Base-by-base conservation (phyloP, 2,329 filamentous ascomycete species). In the Ceratocystis ficicola region DNA sequence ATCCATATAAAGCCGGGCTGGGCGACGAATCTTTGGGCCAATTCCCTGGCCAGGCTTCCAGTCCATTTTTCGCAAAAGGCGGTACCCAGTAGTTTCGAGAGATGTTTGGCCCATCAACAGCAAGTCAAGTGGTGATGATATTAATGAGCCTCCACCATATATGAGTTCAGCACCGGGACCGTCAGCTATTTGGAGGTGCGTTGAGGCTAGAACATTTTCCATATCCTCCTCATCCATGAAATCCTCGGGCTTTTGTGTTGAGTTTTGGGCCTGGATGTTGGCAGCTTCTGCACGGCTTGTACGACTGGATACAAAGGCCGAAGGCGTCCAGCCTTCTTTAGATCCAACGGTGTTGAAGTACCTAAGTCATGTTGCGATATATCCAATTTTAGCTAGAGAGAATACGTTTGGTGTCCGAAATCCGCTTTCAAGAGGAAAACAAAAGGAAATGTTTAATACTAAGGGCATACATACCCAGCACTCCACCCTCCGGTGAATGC, bases 181-280 rank as follows among this genome's bases (percentile, higher is more conserved):
- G 64, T 85, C 80, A 0, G 84, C 80, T 0, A 89, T 95, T 71
- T 93, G 83, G 44, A 96, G 76, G 68, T 83, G 83, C 71, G 86
- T 84, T 1, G 87, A 81, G 75, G 96, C 91, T 67, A 88, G 90
- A 0, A 87, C 88, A 73, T 96, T 91, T 5, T 88, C 89, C 44
- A 95, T 79, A 75, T 99, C 94, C 74, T 99, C 94, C 52, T 96
- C 93, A 72, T 99, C 94, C 94, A 99, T 99, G 71, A 92, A 97
- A 73, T 97, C 92, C 74, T 97, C 91, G 0, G 86, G 83, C 72
- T 86, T 84, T 72, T 88, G 85, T 36, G n/a, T 8, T 20, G 17
- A 3, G 2, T n/a, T 20, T 12, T 59, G 17, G 28, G 55, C 30
- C 22, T 59, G 55, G n/a, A n/a, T n/a, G 69, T 81, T 76, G 7